Conservation (phyloP, 2,329 filamentous ascomycete species). For the Colletotrichum camelliae region DNA sequence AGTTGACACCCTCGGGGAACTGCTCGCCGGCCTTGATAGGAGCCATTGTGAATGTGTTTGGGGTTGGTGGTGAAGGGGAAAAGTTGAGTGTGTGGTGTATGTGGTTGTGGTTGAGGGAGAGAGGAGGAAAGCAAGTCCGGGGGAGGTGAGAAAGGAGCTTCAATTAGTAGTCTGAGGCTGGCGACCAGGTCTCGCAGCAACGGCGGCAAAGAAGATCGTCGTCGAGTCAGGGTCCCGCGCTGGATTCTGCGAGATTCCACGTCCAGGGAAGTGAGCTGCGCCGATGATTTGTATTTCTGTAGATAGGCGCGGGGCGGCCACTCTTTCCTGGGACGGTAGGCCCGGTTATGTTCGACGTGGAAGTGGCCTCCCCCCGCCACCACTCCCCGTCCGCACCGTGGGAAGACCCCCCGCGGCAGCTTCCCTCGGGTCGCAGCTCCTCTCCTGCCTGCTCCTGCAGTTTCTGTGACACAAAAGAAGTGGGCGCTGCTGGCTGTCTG, state of each 20-base stretch:
- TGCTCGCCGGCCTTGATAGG: constrained; percentile 80
- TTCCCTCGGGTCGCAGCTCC: background rate
- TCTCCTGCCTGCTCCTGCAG: background rate
- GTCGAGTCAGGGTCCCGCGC: constrained; percentile 19
- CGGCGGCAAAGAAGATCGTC: background rate
- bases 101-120: background rate
- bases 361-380: background rate
- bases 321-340: constrained; percentile 1
- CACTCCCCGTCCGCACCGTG: background rate
- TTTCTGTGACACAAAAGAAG: constrained; percentile 10
- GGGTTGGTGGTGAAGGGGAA: constrained; percentile 5
- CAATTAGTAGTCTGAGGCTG: constrained; percentile 10
- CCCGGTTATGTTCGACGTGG: background rate
- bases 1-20: constrained; percentile 82
- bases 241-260: constrained; percentile 21
- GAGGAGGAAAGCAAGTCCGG: background rate
- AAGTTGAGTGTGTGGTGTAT: background rate
- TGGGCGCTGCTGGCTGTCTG: background rate
- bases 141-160: background rate
- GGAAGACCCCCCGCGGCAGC: background rate
- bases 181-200: background rate
- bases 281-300: constrained; percentile 20
- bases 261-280: constrained; percentile 16
- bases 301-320: constrained; percentile 13
- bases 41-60: constrained; percentile 49